These are phyloP conservation scores for Spinacia oleracea DNA, from an alignment of 179 eudicot species.

Conservation along the genomic window DNA sequence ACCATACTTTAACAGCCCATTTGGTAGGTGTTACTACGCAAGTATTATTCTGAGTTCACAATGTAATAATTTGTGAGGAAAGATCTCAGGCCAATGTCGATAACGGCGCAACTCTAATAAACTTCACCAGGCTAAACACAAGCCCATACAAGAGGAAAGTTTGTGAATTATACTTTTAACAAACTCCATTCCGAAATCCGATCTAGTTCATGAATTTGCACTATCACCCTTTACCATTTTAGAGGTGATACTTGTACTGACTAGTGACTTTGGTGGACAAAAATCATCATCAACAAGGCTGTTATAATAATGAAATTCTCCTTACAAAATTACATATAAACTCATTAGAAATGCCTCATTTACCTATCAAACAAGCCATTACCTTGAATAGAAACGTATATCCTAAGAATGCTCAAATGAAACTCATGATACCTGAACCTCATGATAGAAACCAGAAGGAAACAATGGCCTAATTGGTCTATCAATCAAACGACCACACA, in stretches of 20 bases:
- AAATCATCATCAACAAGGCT: not conserved
- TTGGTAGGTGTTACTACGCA: not conserved
- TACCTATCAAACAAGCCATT: not conserved
- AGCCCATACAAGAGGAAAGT: no score
- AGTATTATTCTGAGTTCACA: not conserved
- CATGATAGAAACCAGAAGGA: slow-evolving; percentile 92
- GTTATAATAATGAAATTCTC: not conserved
- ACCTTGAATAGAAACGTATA: not conserved
- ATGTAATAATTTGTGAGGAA: not conserved
- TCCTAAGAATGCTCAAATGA: not conserved
- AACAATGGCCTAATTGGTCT: slow-evolving; percentile 94
- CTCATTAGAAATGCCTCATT: not conserved
- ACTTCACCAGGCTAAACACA: no score
- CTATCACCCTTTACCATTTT: not conserved
- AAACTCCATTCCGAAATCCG: no score
- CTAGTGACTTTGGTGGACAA: not conserved
- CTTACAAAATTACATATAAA: not conserved
- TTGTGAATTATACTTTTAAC: no score
- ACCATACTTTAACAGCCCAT: not conserved
- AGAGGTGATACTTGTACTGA: not conserved
- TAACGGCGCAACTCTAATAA: no score
- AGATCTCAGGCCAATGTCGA: not conserved
- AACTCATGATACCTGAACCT: slow-evolving; percentile 70
- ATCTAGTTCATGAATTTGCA: no score
- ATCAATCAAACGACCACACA: slow-evolving; percentile 94